These are phyloP conservation scores for Daedaleopsis nitida DNA, from an alignment of 768 basidiomycete species.

Conservation along the genomic window DNA sequence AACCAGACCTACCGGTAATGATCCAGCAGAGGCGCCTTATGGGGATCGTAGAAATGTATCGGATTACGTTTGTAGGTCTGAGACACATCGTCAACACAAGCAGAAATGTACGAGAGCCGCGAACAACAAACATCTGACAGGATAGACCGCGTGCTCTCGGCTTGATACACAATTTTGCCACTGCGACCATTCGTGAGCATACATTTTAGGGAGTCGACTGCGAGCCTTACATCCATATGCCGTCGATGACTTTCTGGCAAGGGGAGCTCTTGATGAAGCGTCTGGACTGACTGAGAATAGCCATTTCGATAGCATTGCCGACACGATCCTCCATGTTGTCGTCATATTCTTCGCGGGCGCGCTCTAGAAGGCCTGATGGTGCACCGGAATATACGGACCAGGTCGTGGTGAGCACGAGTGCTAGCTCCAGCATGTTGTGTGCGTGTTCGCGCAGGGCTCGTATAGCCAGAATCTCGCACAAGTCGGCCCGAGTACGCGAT, in stretches of 20 bases:
- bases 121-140: slow-evolving; percentile 73
- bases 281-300: slow-evolving; percentile 85
- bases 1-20: slow-evolving; percentile 75
- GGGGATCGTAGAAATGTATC: slow-evolving; percentile 92
- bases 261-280: slow-evolving; percentile 87
- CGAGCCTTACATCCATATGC: slow-evolving; percentile 64
- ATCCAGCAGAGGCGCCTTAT: slow-evolving; percentile 90
- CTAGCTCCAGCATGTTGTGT: slow-evolving; percentile 66
- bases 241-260: slow-evolving; percentile 88
- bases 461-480: slow-evolving; percentile 91
- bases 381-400: slow-evolving; percentile 85
- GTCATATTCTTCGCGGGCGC: slow-evolving; percentile 64
- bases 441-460: slow-evolving; percentile 74
- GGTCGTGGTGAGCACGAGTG: slow-evolving; percentile 70
- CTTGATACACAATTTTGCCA: slow-evolving; percentile 90
- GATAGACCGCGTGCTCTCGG: slow-evolving; percentile 84
- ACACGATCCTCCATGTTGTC: slow-evolving; percentile 77
- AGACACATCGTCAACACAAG: neutral
- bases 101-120: neutral
- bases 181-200: slow-evolving; percentile 41
- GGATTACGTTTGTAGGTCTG: slow-evolving; percentile 94
- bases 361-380: slow-evolving; percentile 54
- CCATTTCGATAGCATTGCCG: slow-evolving; percentile 92
- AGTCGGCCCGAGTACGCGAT: slow-evolving; percentile 71
- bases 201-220: neutral